Base-by-base conservation (phyloP, 495 filamentous ascomycete genomes). In the Neurospora discreta region DNA sequence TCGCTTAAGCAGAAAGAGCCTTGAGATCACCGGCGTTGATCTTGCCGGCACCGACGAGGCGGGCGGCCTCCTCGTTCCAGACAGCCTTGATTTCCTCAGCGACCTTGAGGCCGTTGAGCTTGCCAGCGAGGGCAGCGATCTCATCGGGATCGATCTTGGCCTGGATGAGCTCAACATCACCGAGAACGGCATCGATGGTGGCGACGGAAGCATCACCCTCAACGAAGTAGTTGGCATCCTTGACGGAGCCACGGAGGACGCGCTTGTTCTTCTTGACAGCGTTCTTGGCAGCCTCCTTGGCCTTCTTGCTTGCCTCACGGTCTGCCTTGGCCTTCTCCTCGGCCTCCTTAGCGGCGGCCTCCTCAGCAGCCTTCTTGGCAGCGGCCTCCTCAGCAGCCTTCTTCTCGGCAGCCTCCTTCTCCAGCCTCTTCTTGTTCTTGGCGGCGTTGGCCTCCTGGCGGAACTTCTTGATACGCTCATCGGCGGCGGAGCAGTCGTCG, bases 221-320 rank as follows among this genome's bases (percentile, higher is more conserved):
- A 36, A 87, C 90, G 74, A 94, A 92, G 88, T 98, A 99, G 86
- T 97, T 97, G 76, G 90, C 93, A 71, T 98, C 95, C 87, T 98
- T 98, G 82, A 95, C 92, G 75, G 91, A 91, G 40, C 87, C 89
- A 78, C 95, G 92, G 72, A 98, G 87, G 41, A 98, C 92, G 85
- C 95, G 91, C 85, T 97, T 97, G 85, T 99, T 98, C 91, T 98
- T 98, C 92, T 99, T 99, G 75, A 94, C 89, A 5, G 96, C 95
- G 79, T 92, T 97, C 89, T 99, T 99, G 72, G 93, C 94, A 15
- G 95, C 95, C 82, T 98, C 95, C 85, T 97, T 98, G 71, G 96
- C 95, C 81, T 94, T 97, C 89, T 99, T 99, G 74, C 90, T 90
- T 10, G 94, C 93, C 81, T 98, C 95, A 71, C 89, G 89, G 69